Evolutionary conservation across 164 flowering plant species (phyloP).

Genomic region (Nelumbo lutea): DNA sequence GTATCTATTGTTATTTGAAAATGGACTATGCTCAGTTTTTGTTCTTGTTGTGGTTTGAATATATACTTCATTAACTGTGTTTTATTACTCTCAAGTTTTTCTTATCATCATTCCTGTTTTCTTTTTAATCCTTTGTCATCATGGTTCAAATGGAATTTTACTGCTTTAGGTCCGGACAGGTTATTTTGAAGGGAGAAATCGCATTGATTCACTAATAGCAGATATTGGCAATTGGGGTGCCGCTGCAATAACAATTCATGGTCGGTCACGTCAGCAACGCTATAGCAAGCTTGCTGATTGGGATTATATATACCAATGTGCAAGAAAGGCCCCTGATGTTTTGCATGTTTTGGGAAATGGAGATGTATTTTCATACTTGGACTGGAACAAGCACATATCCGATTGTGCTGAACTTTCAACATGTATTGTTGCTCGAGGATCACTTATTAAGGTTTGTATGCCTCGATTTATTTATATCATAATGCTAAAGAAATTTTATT

Average conservation of each 20-base stretch:
- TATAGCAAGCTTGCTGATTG: constrained; percentile 96
- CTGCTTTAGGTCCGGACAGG: constrained; percentile 78
- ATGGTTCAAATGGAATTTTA: not conserved
- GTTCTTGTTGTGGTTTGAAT: not conserved
- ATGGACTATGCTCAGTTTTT: too few relatives aligned
- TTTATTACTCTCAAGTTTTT: not conserved
- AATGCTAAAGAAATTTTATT: not conserved
- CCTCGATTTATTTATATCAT: not conserved
- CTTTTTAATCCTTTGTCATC: not conserved
- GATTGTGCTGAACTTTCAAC: constrained; percentile 73
- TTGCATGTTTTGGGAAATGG: constrained; percentile 92
- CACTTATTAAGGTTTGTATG: constrained; percentile 66
- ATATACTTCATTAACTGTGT: not conserved
- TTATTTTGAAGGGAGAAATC: constrained; percentile 85
- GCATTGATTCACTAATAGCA: constrained; percentile 73
- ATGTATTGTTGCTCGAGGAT: constrained; percentile 94
- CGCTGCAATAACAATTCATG: constrained; percentile 87
- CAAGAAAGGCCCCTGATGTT: constrained; percentile 50
- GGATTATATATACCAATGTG: constrained; percentile 84
- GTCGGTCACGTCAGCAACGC: constrained; percentile 93
- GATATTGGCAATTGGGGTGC: constrained; percentile 89
- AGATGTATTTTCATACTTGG: constrained; percentile 76
- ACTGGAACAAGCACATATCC: constrained; percentile 74
- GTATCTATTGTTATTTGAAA: not conserved
- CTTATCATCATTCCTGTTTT: not conserved